Base-by-base conservation (phyloP, 352 stramenopile species). In the Phytophthora pisi region DNA sequence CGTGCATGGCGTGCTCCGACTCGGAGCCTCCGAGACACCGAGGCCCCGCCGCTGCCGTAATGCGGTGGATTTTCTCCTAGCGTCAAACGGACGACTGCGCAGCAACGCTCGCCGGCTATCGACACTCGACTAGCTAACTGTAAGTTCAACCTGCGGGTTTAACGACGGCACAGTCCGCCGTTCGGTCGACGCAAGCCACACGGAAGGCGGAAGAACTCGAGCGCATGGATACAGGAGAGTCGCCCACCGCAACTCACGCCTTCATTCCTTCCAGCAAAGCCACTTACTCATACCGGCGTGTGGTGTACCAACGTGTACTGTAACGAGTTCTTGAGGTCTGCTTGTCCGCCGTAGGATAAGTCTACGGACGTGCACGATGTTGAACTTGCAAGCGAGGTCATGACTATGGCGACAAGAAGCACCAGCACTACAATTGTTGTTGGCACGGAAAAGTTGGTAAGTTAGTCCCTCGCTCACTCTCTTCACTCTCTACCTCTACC, bases 1-100 rank as follows among this genome's bases (percentile, higher is more conserved):
- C 53, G 63, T 55, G 53, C 61, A 62, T 54, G 40, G 43, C 57
- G 61, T 62, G 34, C 55, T 42, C 34, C 34, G 28, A 31, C 28
- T 31, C 28, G 28, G 28, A 31, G 28, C 28, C 28, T 31, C 28
- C 30, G 30, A 51, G 16, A 66, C 51, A 38, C 53, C 36, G 18
- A 26, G 43, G 23, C 10, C 13, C 31, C 36, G 36, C 50, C 56
- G 56, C 47, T 10, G 10, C 9, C 34, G 34, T 40, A 40, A 40
- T 40, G 34, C 34, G 18, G 57, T 63, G 60, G 53, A 65, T 61
- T 68, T 69, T 68, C 51, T 70, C 56, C 28, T 51, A 18, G 8
- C 42, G 51, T 61, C 60, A 54, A 73, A 31, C 30, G 46, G 55
- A 74, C 50, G 46, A 63, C 38, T 26, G 24, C 24, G 24, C 24